Evolutionary conservation across 1,139 yeast species (phyloP), one percentile per base, ranked within the genome.

Genomic region (Saccharomyces hybrid): DNA sequence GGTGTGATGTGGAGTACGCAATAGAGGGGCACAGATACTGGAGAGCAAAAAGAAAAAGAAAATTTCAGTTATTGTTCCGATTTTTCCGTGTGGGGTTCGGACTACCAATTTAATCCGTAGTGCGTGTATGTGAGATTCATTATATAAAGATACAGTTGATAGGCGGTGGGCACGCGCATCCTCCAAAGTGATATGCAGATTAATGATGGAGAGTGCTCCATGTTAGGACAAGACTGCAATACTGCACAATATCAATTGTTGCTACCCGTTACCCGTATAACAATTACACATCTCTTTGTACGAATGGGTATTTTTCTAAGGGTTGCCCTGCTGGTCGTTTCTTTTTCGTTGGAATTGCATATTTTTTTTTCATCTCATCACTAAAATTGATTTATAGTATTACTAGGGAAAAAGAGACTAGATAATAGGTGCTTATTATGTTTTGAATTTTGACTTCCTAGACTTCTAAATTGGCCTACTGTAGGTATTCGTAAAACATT

Each of bases 1-100:
- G 44, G 9, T 38, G 9, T 16, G 13, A 4, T 9, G 2, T 38
- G 13, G 44, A 38, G 44, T 38, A 38, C 23, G 44, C 23, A 16
- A 38, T 38, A 38, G 44, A 38, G 44, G 44, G 44, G 44, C 44
- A 38, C 13, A 38, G 44, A 38, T 5, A 4, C 9, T 16, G 23
- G 25, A 16, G 23, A 38, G 44, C 44, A 38, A 14, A 31, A 31
- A 31, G 16, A 8, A 14, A 16, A 38, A 16, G 25, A 38, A 38
- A 38, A 16, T 38, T 38, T 16, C 44, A 38, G 13, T 8, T 38
- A 38, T 38, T 38, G 44, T 38, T 38, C 44, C 44, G 44, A 38
- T 38, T 38, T 38, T 38, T 38, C 44, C 44, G 44, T 38, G 44
- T 38, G 44, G 44, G 23, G 23, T 38, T 38, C 44, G 44, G 42